Percentiles rank a stretch among this genome's conserved stretches.
These are phyloP conservation scores for Barnettozyma sucrosica DNA, from an alignment of 805 yeast species.

Conservation along the genomic window DNA sequence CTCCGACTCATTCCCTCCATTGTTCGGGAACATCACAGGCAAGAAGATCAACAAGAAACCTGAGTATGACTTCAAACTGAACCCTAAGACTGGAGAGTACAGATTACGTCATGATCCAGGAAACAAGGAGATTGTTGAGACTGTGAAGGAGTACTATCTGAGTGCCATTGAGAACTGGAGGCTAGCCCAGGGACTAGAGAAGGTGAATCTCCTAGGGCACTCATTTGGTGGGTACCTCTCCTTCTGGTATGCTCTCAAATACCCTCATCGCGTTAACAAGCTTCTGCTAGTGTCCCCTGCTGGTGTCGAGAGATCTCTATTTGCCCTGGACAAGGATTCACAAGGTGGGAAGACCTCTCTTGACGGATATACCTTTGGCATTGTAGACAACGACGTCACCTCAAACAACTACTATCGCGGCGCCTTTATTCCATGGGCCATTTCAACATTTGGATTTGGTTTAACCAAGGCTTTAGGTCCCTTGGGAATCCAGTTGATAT, in stretches of 20 bases:
- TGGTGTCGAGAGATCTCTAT: conserved; percentile 68
- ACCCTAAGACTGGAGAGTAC: conserved; percentile 3
- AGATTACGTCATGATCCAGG: conserved; percentile 17
- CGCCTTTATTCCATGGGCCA: conserved; percentile 26
- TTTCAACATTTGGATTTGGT: conserved; percentile 37
- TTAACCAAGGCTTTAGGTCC: conserved; percentile 42
- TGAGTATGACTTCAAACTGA: conserved; percentile 8
- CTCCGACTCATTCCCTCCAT: conserved; percentile 28
- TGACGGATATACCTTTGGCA: conserved; percentile 6
- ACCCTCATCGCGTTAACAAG: conserved; percentile 48
- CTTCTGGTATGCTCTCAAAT: conserved; percentile 51
- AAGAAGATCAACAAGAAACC: conserved; percentile 11
- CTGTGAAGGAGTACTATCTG: conserved; percentile 51
- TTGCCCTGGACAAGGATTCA: conserved; percentile 35
- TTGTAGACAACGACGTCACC: conserved; percentile 15
- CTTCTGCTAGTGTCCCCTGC: conserved; percentile 68
- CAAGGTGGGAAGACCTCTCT: conserved; percentile 7
- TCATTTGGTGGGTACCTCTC: conserved; percentile 77
- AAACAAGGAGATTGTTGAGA: conserved; percentile 20
- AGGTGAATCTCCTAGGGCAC: conserved; percentile 65
- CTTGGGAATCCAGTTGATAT: conserved; percentile 33
- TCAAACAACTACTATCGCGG: conserved; percentile 25
- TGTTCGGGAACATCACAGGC: conserved; percentile 20
- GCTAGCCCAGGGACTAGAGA: conserved; percentile 36
- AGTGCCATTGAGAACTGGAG: conserved; percentile 67